Evolutionary conservation across 352 stramenopile species (phyloP).

Genomic region (Phytopythium litorale): DNA sequence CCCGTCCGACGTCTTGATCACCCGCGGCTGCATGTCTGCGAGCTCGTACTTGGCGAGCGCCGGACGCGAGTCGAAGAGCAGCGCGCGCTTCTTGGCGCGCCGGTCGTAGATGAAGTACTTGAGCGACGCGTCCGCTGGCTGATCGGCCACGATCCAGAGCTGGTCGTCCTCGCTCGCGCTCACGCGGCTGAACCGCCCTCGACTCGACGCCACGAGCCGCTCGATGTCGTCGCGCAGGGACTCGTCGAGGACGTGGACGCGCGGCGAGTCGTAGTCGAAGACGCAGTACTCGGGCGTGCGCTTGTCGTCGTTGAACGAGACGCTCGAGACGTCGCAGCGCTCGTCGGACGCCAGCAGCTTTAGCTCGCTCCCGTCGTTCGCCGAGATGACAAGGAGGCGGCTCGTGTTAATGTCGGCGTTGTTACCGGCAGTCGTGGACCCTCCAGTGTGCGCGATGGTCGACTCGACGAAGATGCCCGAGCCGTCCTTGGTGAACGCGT

Average conservation of each 20-base stretch:
- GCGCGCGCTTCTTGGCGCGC: conserved; percentile 15
- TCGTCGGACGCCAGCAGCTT: conserved; percentile 27
- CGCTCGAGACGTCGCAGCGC: conserved; percentile 18
- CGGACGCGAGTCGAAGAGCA: conserved; percentile 37
- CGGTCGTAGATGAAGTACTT: conserved; percentile 47
- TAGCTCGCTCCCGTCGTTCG: conserved; percentile 21
- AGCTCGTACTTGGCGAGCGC: conserved; percentile 31
- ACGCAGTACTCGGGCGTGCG: conserved; percentile 18
- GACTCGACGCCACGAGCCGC: conserved; percentile 10
- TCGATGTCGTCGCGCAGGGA: conserved; percentile 25
- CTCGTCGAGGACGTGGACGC: conserved; percentile 27
- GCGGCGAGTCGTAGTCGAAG: conserved; percentile 36
- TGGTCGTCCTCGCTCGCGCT: conserved; percentile 38
- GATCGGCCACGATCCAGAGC: conserved; percentile 51
- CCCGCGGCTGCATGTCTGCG: conserved; percentile 26
- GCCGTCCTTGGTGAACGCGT: conserved; percentile 25
- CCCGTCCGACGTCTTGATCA: conserved; percentile 41
- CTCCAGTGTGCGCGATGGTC: conserved; percentile 23
- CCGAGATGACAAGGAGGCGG: conserved; percentile 36
- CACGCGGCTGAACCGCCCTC: conserved; percentile 26
- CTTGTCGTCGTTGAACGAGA: conserved; percentile 25
- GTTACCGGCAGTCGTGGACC: background rate
- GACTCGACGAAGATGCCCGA: conserved; percentile 33
- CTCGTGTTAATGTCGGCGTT: conserved; percentile 24
- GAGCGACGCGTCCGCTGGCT: conserved; percentile 58